Conservation (phyloP, 306 rosid species). For the Purshia tridentata region DNA sequence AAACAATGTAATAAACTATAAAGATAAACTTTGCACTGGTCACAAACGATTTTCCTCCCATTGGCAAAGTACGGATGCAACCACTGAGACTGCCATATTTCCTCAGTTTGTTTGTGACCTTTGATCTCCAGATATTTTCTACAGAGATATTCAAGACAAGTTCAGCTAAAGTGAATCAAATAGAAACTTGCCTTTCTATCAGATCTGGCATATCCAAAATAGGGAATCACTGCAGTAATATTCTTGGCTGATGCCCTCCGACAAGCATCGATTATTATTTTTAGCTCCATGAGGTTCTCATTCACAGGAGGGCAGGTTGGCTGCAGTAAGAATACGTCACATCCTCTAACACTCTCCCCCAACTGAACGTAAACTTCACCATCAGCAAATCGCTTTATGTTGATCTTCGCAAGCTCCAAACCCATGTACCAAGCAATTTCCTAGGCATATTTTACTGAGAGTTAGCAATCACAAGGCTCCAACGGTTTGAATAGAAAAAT, state of each 20-base stretch:
- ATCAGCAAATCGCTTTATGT: constrained; percentile 89
- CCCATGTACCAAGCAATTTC: constrained; percentile 97
- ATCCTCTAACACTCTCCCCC: constrained; percentile 97
- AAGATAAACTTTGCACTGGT: neutral
- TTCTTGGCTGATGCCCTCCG: constrained; percentile 93
- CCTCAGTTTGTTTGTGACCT: neutral
- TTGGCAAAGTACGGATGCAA: neutral
- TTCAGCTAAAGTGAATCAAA: neutral
- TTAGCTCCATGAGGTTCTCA: constrained; percentile 94
- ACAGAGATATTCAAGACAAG: neutral
- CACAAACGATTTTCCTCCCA: neutral
- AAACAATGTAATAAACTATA: neutral
- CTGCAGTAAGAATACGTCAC: constrained; percentile 81
- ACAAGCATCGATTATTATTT: constrained; percentile 90
- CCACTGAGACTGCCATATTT: neutral
- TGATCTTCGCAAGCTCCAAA: constrained; percentile 75
- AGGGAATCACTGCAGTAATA: constrained; percentile 89
- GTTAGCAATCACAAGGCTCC: constrained; percentile 10
- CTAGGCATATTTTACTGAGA: constrained; percentile 29
- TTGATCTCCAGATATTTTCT: neutral
- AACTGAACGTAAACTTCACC: constrained; percentile 92
- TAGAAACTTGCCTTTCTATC: constrained; percentile 78
- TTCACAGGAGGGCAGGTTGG: constrained; percentile 96
- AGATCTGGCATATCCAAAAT: constrained; percentile 98
- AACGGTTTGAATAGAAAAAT: neutral